Evolutionary conservation across 352 stramenopile genomes (phyloP), one percentile per base, ranked within the genome.

Genomic region (Phytophthora megakarya): DNA sequence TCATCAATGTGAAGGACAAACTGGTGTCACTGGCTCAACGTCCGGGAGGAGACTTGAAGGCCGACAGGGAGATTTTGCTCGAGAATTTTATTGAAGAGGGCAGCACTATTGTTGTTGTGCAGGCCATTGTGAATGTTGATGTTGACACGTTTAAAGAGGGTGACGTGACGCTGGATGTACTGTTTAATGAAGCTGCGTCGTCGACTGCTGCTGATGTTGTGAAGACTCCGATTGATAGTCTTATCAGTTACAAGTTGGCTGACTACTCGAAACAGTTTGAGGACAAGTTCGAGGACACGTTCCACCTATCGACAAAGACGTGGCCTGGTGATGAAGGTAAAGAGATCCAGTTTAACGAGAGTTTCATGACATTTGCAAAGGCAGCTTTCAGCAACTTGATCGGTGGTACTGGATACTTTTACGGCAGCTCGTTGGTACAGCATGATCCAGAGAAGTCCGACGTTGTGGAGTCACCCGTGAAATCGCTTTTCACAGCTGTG

Each of bases 321-420:
- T 70, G 58, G 62, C 46, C 55, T 7, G 19, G 21, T 1, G 28
- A 42, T 11, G 37, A 64, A 42, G 65, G 58, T 10, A 43, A 72
- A 8, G 45, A 69, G 35, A 40, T 40, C 5, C 30, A 53, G 19
- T 89, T 86, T 33, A 88, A 90, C 33, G 51, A 62, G 15, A 88
- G 67, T 35, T 60, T 94, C n/a, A 51, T 91, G 16, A 63, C 68
- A 11, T 92, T 96, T 55, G 90, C 88, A 0, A 79, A 93, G 55
- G 87, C 88, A 3, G 90, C 87, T 28, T 88, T 98, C 65, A 93
- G 86, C 44, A 97, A 97, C 44, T 72, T 97, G 28, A 75, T 98
- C 22, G 93, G 90, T 21, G 91, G 93, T 13, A 88, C 91, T 12
- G 84, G 90, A 15, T 98, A 89, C 72, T 98, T 98, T 51, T 90